Evolutionary conservation across 2,329 filamentous ascomycete genomes (phyloP), one percentile per base, ranked within the genome.

Genomic region (Chrysoporthe cubensis): DNA sequence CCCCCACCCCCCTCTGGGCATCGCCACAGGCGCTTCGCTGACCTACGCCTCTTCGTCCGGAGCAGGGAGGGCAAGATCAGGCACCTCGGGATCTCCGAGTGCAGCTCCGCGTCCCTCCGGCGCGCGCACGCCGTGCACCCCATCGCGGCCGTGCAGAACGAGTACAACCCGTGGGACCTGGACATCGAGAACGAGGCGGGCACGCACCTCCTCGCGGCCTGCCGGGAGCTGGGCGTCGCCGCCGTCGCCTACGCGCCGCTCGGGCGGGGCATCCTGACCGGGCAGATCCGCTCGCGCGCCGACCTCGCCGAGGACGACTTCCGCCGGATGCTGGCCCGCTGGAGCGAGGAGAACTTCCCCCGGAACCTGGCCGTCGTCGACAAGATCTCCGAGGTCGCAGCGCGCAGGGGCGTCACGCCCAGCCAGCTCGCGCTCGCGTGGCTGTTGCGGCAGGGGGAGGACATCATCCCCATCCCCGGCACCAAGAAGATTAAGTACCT

Each of bases 381-480:
- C 43, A 75, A 75, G n/a, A 80, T 90, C 66, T 74, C 77, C 3
- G 78, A 73, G 4, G 73, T 90, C 5, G 87, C 86, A 0, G 77
- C 81, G 52, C 80, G 77, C 69, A 90, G 91, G 76, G 82, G 74
- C 8, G 18, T 32, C 26, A 54, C 50, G 21, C 0, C 72, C 86
- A 0, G 81, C 1, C 85, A 92, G 74, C 74, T 92, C 43, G 84
- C 86, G 1, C 78, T 91, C 37, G 88, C 88, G 0, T 91, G 89
- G 88, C 71, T 91, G 66, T 72, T 89, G 71, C 83, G 83, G 4
- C 87, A 90, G 72, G 86, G 86, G 0, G 80, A 84, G 1, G 85
- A 89, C 71, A 80, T 91, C 60, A 83, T 88, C 72, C 86, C 89
- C 0, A 91, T 85, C 63, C 84, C 82, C 0, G 84, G 83, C 1